Base-by-base conservation (phyloP, 2,329 filamentous ascomycete species). In the Cadophora malorum region DNA sequence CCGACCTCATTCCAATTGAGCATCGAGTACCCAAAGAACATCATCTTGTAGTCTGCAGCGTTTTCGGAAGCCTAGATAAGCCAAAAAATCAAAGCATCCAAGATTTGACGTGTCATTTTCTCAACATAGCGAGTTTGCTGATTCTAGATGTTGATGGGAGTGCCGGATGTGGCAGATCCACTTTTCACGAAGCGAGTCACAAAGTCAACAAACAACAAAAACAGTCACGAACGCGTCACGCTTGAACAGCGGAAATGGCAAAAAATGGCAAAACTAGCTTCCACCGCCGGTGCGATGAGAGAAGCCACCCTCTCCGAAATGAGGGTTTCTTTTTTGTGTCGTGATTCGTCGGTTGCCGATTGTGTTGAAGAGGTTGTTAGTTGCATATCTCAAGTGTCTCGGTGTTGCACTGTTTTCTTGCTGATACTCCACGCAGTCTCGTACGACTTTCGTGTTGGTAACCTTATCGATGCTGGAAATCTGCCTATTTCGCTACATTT, bases 221-320 rank as follows among this genome's bases (percentile, higher is more conserved):
- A 21, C 19, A 49, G 6, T 21, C 45, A 7, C 8, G 45, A 49
- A 49, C 45, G n/a, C 45, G 45, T 21, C 19, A 21, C 4, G 21
- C 19, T 8, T 21, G 45, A 8, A 21, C n/a, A 21, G 28, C 12
- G 9, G 23, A 23, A 31, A 31, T 8, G 4, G 2, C 16, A 9
- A 45, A 49, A 47, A 47, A 61, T 28, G 7, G 12, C 5, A 63
- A 50, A 35, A 49, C 45, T 33, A 50, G 38, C 49, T 63, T 45
- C n/a, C 33, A 53, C 31, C 25, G 33, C 50, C 23, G 31, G 2
- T 35, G 33, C 31, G 53, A 21, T 58, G 53, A 58, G 53, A 58
- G 53, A 58, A 58, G 53, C 53, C 53, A 58, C 53, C 53, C 16
- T 38, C 53, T 38, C n/a, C n/a, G 53, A 58, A 38, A 58, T 38